A percentile compares a stretch with the other conserved stretches of the same genome.
Evolutionary conservation across 495 filamentous ascomycete genomes (phyloP).

Genomic region (Penicillium subrubescens): DNA sequence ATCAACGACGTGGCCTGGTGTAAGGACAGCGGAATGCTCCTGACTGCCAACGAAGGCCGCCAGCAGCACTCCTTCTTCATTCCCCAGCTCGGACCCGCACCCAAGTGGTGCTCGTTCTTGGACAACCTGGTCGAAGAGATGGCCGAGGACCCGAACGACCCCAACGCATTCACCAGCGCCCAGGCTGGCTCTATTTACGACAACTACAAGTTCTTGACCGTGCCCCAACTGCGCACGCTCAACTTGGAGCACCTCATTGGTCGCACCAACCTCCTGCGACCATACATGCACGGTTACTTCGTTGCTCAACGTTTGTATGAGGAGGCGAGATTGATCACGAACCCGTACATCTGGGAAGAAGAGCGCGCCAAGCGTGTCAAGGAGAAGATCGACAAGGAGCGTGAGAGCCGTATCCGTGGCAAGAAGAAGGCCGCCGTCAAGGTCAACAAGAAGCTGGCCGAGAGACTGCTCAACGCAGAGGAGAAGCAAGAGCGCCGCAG

Average conservation of each 20-base stretch:
- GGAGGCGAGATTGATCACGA: constrained; percentile 86
- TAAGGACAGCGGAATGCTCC: constrained; percentile 83
- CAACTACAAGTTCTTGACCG: constrained; percentile 96
- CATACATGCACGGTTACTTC: constrained; percentile 99
- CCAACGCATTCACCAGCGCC: constrained; percentile 58
- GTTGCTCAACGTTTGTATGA: constrained; percentile 91
- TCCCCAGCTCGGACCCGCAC: constrained; percentile 88
- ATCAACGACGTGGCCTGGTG: constrained; percentile 90
- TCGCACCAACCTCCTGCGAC: constrained; percentile 79
- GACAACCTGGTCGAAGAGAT: constrained; percentile 98
- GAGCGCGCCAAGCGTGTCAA: constrained; percentile 83
- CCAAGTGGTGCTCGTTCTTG: constrained; percentile 93
- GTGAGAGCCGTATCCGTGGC: constrained; percentile 87
- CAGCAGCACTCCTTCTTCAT: constrained; percentile 96
- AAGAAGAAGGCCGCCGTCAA: constrained; percentile 91
- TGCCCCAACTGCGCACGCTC: constrained; percentile 75
- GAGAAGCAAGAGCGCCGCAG: constrained; percentile 75
- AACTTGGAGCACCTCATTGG: constrained; percentile 86
- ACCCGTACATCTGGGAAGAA: constrained; percentile 90
- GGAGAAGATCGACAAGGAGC: constrained; percentile 92
- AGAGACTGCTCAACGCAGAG: constrained; percentile 77
- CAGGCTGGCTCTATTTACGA: constrained; percentile 80
- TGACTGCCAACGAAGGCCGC: constrained; percentile 93
- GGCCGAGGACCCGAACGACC: constrained; percentile 77
- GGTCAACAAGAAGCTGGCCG: constrained; percentile 81